Evolutionary conservation across 2,329 filamentous ascomycete species (phyloP).

Genomic region (Pseudocercospora musae): DNA sequence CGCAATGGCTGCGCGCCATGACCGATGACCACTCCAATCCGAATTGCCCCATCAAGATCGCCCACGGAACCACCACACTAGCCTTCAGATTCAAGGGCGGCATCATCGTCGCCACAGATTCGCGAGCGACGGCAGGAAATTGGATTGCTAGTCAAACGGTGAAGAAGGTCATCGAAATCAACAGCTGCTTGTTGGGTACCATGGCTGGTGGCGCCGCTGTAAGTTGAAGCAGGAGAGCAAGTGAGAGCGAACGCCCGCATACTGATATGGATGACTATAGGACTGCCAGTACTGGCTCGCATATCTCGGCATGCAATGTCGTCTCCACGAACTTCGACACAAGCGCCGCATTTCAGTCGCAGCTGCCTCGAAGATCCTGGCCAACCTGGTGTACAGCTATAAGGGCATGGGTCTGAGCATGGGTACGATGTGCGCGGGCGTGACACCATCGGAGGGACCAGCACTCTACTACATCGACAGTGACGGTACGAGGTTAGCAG

Average conservation of each 20-base stretch:
- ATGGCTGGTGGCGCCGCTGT: constrained; percentile 97
- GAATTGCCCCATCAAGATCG: constrained; percentile 97
- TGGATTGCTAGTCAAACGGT: constrained; percentile 99
- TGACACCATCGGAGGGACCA: constrained; percentile 90
- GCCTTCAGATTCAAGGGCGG: constrained; percentile 97
- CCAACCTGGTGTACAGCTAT: constrained; percentile 97
- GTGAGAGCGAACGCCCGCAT: not conserved
- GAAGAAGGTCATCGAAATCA: constrained; percentile 99
- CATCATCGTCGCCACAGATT: constrained; percentile 98
- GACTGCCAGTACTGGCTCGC: constrained; percentile 99
- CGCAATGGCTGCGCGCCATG: constrained; percentile 91
- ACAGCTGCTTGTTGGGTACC: constrained; percentile 86
- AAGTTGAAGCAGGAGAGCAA: constrained; percentile 36
- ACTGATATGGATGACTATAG: constrained; percentile 40
- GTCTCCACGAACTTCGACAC: constrained; percentile 97
- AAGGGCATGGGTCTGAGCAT: constrained; percentile 98
- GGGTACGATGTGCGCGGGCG: constrained; percentile 99
- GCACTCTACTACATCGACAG: constrained; percentile 99
- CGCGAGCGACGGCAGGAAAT: constrained; percentile 91
- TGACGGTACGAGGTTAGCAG: constrained; percentile 86
- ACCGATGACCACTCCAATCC: constrained; percentile 98
- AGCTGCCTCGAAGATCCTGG: constrained; percentile 95
- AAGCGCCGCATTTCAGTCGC: constrained; percentile 98
- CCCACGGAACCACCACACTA: constrained; percentile 96
- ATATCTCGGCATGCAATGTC: constrained; percentile 98